These are phyloP conservation scores for Cladophialophora carrionii DNA, from an alignment of 2,329 filamentous ascomycete species.

Conservation along the genomic window DNA sequence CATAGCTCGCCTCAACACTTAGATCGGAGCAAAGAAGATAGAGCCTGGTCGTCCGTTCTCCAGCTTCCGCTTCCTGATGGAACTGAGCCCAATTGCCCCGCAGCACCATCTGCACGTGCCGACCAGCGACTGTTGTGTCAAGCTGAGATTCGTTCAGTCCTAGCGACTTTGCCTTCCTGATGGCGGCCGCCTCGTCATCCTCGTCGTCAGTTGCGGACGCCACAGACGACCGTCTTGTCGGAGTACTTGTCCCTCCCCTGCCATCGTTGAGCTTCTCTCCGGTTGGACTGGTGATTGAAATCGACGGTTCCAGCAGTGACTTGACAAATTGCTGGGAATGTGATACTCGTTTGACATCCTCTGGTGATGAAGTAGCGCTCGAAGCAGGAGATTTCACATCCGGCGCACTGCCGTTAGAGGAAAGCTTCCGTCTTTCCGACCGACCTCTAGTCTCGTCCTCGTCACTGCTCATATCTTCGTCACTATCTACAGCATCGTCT, in stretches of 20 bases:
- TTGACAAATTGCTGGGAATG: conserved; percentile 30
- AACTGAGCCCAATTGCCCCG: conserved; percentile 73
- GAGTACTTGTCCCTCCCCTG: conserved; percentile 45
- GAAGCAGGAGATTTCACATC: conserved; percentile 36
- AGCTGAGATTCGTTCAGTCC: conserved; percentile 79
- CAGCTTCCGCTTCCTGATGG: conserved; percentile 75
- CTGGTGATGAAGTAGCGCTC: conserved; percentile 21
- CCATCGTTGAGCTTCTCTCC: conserved; percentile 44
- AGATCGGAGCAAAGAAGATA: conserved; percentile 96
- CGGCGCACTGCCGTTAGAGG: conserved; percentile 46
- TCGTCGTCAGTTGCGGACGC: conserved; percentile 29
- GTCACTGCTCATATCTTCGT: conserved; percentile 43
- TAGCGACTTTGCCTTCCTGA: conserved; percentile 84
- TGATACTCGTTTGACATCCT: conserved; percentile 24
- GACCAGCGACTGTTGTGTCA: conserved; percentile 71
- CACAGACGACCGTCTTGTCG: conserved; percentile 20
- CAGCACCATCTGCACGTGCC: conserved; percentile 85
- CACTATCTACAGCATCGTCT: conserved; percentile 47
- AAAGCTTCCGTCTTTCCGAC: conserved; percentile 45
- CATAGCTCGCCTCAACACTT: conserved; percentile 91
- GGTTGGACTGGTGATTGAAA: conserved; percentile 38
- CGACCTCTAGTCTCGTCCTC: conserved; percentile 44
- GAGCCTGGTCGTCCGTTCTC: conserved; percentile 76
- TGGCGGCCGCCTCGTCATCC: conserved; percentile 82
- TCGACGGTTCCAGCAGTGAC: conserved; percentile 39